Conservation (phyloP, 352 stramenopile genomes). For the Phytophthora gonapodyides region DNA sequence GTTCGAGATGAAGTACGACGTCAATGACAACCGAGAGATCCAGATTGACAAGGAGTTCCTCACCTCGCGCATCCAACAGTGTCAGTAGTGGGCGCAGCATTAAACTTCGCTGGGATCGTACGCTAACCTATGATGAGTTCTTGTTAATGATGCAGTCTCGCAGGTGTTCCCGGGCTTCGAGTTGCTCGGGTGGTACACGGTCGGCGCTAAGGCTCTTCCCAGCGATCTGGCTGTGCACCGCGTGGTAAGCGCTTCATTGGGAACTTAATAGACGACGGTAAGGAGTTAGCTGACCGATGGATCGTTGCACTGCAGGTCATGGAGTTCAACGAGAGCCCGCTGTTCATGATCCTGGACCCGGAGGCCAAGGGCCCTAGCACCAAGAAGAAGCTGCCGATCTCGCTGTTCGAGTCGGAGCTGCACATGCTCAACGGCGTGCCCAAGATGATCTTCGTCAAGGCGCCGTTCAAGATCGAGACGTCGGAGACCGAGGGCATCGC, state of each 20-base stretch:
- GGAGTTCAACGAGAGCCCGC: conserved; percentile 87
- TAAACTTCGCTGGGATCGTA: neutral
- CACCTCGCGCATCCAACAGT: conserved; percentile 78
- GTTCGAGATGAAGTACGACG: conserved; percentile 88
- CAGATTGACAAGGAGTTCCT: conserved; percentile 88
- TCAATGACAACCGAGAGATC: conserved; percentile 49
- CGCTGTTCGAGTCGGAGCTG: conserved; percentile 86
- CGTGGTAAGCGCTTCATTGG: conserved; percentile 41
- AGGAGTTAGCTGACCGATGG: neutral
- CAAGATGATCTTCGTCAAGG: conserved; percentile 91
- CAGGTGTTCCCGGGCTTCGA: conserved; percentile 90
- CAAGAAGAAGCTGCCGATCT: conserved; percentile 90
- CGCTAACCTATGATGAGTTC: neutral
- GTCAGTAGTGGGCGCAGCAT: conserved; percentile 35
- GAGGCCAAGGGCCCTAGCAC: conserved; percentile 60
- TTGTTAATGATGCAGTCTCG: conserved; percentile 47
- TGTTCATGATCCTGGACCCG: conserved; percentile 81
- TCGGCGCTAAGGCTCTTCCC: conserved; percentile 67
- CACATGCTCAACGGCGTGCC: conserved; percentile 83
- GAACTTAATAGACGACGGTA: neutral
- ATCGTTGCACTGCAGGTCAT: conserved; percentile 57
- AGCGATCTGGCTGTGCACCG: conserved; percentile 81
- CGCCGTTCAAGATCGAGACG: conserved; percentile 88
- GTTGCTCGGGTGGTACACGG: conserved; percentile 89
- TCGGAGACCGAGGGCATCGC: conserved; percentile 87